Conservation (phyloP, 129 eudicot genomes). For the Pittosporum tobira region DNA sequence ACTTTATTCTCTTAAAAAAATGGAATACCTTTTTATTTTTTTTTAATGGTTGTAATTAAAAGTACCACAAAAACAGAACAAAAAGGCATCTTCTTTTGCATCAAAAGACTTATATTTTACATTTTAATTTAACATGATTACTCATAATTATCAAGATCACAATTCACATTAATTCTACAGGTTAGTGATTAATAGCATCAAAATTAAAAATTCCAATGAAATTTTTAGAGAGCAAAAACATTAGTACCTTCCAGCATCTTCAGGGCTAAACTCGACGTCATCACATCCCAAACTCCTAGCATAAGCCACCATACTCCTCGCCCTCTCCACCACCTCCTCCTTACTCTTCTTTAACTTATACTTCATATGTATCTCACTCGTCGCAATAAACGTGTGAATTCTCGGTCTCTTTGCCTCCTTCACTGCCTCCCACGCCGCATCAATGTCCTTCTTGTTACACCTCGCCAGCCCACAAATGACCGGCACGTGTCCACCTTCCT, state of each 20-base stretch:
- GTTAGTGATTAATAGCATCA: too few species aligned
- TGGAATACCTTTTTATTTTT: too few species aligned
- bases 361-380: slow-evolving; percentile 88
- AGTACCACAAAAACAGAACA: too few species aligned
- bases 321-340: slow-evolving; percentile 69
- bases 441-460: slow-evolving; percentile 71
- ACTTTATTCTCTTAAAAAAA: too few species aligned
- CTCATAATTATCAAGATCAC: too few species aligned
- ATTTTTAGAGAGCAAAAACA: not conserved
- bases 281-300: slow-evolving; percentile 71
- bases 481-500: slow-evolving; percentile 52
- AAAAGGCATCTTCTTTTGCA: too few species aligned
- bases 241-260: slow-evolving; percentile 81
- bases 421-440: slow-evolving; percentile 78
- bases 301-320: slow-evolving; percentile 68
- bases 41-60: too few species aligned
- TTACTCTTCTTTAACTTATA: slow-evolving; percentile 59
- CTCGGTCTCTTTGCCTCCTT: slow-evolving; percentile 64
- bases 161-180: too few species aligned
- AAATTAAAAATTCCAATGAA: too few species aligned
- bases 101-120: too few species aligned
- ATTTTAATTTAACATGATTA: too few species aligned
- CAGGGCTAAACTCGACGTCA: slow-evolving; percentile 80
- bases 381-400: slow-evolving; percentile 81
- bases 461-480: slow-evolving; percentile 82